Percentiles rank a stretch among this genome's conserved stretches.
Conservation (phyloP, 371 early-diverging fungal species). For the Sporodiniella umbellata region DNA sequence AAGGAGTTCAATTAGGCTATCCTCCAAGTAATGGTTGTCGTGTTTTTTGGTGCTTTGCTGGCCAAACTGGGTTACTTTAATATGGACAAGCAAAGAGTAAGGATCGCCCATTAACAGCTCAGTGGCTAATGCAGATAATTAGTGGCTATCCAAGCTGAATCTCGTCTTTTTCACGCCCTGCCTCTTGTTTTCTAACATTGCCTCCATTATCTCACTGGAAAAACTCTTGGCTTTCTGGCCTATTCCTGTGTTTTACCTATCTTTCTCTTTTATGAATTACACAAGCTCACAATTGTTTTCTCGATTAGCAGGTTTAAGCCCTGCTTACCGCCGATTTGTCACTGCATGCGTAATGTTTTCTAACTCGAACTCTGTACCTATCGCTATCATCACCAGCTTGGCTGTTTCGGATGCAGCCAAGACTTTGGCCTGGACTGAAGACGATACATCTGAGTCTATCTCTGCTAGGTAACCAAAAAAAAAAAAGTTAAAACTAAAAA, state of each 20-base stretch:
- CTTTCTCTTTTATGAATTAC: conserved; percentile 36
- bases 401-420: conserved; percentile 65
- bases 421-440: conserved; percentile 52
- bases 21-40: conserved; percentile 57
- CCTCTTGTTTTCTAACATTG: conserved; percentile 63
- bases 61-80: conserved; percentile 48
- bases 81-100: conserved; percentile 56
- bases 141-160: conserved; percentile 66
- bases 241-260: conserved; percentile 60
- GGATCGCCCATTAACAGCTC: too few species aligned
- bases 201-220: conserved; percentile 55
- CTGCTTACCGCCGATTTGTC: conserved; percentile 57
- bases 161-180: conserved; percentile 68
- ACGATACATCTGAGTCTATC: conserved; percentile 61
- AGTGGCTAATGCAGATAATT: too few species aligned
- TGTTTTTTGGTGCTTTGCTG: conserved; percentile 48
- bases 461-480: conserved; percentile 55
- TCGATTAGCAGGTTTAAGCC: conserved; percentile 42
- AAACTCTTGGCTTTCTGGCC: conserved; percentile 70
- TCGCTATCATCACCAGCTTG: conserved; percentile 67
- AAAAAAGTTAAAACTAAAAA: not conserved
- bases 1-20: conserved; percentile 37
- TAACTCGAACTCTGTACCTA: conserved; percentile 74
- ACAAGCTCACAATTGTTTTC: conserved; percentile 33
- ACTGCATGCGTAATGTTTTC: conserved; percentile 65